A percentile compares a stretch with the other conserved stretches of the same genome.
These are phyloP conservation scores for Persicaria maculosa DNA, from an alignment of 148 eudicot species.

Conservation along the genomic window DNA sequence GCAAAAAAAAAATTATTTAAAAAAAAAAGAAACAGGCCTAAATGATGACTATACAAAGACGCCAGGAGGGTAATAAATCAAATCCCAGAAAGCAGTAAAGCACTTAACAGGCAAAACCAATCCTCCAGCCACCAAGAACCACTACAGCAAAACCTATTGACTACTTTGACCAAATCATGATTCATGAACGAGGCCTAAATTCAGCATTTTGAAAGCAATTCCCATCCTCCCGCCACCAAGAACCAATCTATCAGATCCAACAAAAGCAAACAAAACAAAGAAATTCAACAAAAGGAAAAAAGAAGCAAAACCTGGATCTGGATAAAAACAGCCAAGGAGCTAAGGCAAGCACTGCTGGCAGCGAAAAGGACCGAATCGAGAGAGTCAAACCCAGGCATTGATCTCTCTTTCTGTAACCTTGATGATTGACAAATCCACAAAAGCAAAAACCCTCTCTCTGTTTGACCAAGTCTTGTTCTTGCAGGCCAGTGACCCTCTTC, in stretches of 20 bases:
- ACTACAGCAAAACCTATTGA: not conserved
- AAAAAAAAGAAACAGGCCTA: not conserved
- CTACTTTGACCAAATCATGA: not conserved
- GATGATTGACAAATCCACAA: not conserved
- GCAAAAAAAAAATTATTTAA: no score
- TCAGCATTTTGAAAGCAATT: constrained; percentile 1
- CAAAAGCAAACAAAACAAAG: not conserved
- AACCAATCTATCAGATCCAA: not conserved
- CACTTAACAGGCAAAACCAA: not conserved
- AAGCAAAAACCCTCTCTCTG: not conserved
- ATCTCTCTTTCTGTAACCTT: not conserved
- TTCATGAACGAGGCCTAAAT: not conserved
- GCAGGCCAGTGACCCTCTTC: constrained; percentile 5
- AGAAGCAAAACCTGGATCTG: constrained; percentile 73
- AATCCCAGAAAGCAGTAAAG: not conserved
- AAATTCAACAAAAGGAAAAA: not conserved
- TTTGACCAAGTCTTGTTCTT: not conserved
- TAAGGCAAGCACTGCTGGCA: constrained; percentile 54
- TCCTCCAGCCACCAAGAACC: no score
- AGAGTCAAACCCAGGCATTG: constrained; percentile 49
- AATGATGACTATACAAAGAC: not conserved
- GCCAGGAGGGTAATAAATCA: not conserved
- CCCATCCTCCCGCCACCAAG: not conserved
- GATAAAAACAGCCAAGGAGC: constrained; percentile 48
- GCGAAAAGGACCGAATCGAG: constrained; percentile 56